phyloP scores from a whole-genome alignment of 768 basidiomycete genomes.

The Lactarius evosmus region DNA sequence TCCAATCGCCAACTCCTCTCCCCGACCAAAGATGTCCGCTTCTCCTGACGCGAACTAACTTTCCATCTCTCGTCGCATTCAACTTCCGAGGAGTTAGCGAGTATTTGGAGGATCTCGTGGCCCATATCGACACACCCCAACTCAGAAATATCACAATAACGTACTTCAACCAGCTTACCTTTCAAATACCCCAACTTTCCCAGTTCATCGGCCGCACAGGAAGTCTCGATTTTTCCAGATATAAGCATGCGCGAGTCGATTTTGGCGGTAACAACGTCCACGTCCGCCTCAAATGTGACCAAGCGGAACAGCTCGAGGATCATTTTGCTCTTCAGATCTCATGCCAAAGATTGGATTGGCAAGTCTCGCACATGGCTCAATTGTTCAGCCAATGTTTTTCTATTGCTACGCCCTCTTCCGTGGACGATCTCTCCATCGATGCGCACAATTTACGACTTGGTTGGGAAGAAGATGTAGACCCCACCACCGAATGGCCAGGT shows the following conservation, averaged over 20 bases:
- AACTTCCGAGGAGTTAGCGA: not conserved
- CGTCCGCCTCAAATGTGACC: not conserved
- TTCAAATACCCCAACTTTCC: conserved; percentile 1
- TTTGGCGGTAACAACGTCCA: not conserved
- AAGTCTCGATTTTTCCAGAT: not conserved
- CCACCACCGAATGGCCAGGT: not conserved
- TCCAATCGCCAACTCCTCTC: not conserved
- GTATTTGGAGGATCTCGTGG: conserved; percentile 3
- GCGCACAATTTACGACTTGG: not conserved
- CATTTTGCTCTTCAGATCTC: not conserved
- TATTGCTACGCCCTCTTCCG: not conserved
- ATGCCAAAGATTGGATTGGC: not conserved
- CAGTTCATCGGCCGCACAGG: not conserved
- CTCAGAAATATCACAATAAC: not conserved
- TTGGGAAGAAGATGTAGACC: not conserved
- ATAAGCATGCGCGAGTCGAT: not conserved
- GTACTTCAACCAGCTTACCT: not conserved
- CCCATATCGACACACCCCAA: not conserved
- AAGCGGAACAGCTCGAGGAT: not conserved
- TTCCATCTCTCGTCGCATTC: not conserved
- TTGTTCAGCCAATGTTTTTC: not conserved
- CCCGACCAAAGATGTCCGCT: too few relatives aligned
- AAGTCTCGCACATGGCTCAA: not conserved
- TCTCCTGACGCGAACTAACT: too few relatives aligned
- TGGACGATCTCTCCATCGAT: not conserved